Percentiles rank a stretch among this genome's conserved stretches.
phyloP scores from a whole-genome alignment of 176 grass and related monocot species.

The Avena sativa region DNA sequence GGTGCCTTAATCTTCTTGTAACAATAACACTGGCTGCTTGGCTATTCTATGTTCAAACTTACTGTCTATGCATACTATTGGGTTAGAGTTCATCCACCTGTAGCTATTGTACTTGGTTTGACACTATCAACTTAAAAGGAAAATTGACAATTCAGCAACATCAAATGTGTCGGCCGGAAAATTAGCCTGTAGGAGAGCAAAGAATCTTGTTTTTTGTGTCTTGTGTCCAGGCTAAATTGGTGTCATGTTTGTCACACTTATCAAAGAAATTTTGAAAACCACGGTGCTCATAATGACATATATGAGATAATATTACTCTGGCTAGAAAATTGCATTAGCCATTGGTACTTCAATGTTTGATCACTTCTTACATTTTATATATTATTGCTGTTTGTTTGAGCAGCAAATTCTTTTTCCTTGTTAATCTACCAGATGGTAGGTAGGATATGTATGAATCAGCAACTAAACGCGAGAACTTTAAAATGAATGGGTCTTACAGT shows the following conservation, averaged over 20 bases:
- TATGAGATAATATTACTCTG: background rate
- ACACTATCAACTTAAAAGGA: no score
- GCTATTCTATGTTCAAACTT: background rate
- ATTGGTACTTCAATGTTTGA: background rate
- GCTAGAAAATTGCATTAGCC: background rate
- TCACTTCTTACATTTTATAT: background rate
- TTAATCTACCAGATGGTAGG: background rate
- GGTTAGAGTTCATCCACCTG: background rate
- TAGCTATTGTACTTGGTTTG: background rate
- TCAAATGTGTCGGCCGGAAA: background rate
- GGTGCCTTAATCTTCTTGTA: conserved; percentile 11
- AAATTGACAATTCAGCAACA: background rate
- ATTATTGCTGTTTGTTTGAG: background rate
- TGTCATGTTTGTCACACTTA: background rate
- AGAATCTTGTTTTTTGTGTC: no score
- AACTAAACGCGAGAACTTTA: background rate
- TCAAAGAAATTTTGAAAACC: background rate
- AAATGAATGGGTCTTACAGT: background rate
- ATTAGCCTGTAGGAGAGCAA: background rate
- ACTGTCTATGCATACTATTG: background rate
- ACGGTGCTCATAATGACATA: background rate
- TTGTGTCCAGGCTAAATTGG: background rate
- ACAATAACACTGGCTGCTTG: background rate
- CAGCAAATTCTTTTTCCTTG: background rate
- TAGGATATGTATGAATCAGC: background rate